Evolutionary conservation across 176 grass and related monocot genomes (phyloP), one percentile per base, ranked within the genome.

Genomic region (Hsuehochloa calcarea): DNA sequence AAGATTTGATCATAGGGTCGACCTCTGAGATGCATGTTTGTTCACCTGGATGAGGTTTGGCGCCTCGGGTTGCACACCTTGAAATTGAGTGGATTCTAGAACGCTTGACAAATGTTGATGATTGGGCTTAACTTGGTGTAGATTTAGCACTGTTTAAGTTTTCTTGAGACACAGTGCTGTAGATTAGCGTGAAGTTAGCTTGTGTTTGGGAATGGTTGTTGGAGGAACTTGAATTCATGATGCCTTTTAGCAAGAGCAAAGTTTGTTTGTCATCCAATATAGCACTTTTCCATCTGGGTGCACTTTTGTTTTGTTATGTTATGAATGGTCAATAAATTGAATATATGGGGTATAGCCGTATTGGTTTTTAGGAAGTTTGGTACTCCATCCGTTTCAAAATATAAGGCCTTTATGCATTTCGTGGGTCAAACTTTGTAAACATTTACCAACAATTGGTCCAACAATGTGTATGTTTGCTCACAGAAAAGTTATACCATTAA

Each of bases 221-320:
- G 10, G 64, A 70, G 10, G 64, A 46, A 50, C 47, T 58, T 81
- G 49, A 41, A 75, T 66, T 54, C 60, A 26, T 54, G 43, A 41
- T 65, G 71, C 4, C 10, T 29, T 51, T 56, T 22, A 31, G n/a
- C 43, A 84, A 44, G 37, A 31, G 9, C 22, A 43, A 65, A 51
- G 61, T 79, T 79, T 38, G 4, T 9, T 17, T 75, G 25, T 10
- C 71, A 77, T 7, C 54, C 22, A 39, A 68, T 26, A 38, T 0
- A 15, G 0, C 45, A 10, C 8, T 47, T 29, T 8, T 17, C 16
- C 25, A 51, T 51, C 37, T 25, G 11, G 54, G 27, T n/a, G 8
- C 65, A 38, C 78, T 68, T 68, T 39, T 80, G 63, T 68, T 81
- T 16, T 1, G 16, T 73, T 34, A 29, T 58, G 12, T 82, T 58